Percentiles rank a stretch among this genome's conserved stretches.
phyloP scores from a whole-genome alignment of 371 early-diverging fungal genomes.

The Mucor plumbeus region DNA sequence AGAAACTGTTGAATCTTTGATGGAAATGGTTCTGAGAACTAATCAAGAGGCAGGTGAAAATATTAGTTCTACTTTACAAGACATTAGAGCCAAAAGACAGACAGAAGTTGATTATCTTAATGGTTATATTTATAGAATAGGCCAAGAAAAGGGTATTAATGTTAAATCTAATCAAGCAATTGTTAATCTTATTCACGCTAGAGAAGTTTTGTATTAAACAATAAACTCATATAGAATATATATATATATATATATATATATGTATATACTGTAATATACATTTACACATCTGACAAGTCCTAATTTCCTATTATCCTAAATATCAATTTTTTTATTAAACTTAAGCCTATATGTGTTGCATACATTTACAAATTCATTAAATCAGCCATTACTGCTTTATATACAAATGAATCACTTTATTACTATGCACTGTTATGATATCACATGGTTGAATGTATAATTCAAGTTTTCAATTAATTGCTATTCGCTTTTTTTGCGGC shows the following conservation, averaged over 20 bases:
- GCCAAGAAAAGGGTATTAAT: constrained; percentile 21
- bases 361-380: background rate
- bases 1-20: constrained; percentile 29
- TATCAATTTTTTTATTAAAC: background rate
- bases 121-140: constrained; percentile 53
- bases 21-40: constrained; percentile 33
- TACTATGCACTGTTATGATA: too few relatives aligned
- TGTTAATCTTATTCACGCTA: constrained; percentile 39
- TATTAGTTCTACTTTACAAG: constrained; percentile 64
- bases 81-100: constrained; percentile 35
- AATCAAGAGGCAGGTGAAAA: constrained; percentile 45
- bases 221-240: background rate
- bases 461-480: background rate
- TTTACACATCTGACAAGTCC: background rate
- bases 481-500: background rate
- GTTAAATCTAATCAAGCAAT: constrained; percentile 28
- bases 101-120: constrained; percentile 71
- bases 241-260: too few relatives aligned
- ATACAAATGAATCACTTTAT: too few relatives aligned
- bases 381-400: too few relatives aligned
- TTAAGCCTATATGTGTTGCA: too few relatives aligned
- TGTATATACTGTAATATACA: too few relatives aligned
- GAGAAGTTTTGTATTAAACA: constrained; percentile 22
- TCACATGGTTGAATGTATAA: background rate
- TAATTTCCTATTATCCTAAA: background rate